phyloP scores from a whole-genome alignment of 768 basidiomycete genomes.

The Calocybe indica region DNA sequence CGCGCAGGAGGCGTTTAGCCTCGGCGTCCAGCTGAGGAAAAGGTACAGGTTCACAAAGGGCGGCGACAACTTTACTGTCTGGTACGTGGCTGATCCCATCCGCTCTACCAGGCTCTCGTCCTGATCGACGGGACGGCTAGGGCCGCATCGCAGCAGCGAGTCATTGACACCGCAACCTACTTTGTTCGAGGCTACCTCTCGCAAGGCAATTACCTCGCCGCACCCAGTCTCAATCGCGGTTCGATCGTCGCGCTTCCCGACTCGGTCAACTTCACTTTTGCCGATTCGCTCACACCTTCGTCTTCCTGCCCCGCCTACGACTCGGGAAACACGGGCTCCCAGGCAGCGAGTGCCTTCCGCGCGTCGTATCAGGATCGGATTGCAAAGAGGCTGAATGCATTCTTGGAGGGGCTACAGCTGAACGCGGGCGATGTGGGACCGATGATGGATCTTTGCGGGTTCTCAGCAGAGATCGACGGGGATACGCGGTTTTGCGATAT shows the following conservation, averaged over 20 bases:
- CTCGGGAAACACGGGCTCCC: slow-evolving; percentile 21
- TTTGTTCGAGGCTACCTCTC: slow-evolving; percentile 36
- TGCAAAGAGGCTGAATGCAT: slow-evolving; percentile 28
- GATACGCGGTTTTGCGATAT: slow-evolving; percentile 35
- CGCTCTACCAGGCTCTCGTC: neutral
- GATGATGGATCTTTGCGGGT: slow-evolving; percentile 41
- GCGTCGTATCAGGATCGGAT: slow-evolving; percentile 25
- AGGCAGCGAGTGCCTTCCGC: slow-evolving; percentile 21
- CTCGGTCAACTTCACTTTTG: slow-evolving; percentile 34
- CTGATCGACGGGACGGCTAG: slow-evolving; percentile 13
- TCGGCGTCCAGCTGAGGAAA: slow-evolving; percentile 33
- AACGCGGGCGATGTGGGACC: slow-evolving; percentile 28
- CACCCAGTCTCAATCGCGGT: slow-evolving; percentile 24
- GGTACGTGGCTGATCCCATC: slow-evolving; percentile 18
- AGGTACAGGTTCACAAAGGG: slow-evolving; percentile 33
- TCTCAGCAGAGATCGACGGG: slow-evolving; percentile 28
- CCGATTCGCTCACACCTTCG: slow-evolving; percentile 36
- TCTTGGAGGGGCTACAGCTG: slow-evolving; percentile 28
- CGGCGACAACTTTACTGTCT: slow-evolving; percentile 34
- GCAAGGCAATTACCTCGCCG: slow-evolving; percentile 30
- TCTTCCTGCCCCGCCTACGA: slow-evolving; percentile 30
- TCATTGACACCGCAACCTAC: slow-evolving; percentile 33
- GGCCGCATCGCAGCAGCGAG: slow-evolving; percentile 36
- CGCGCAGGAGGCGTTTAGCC: slow-evolving; percentile 30
- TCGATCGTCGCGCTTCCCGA: slow-evolving; percentile 30